phyloP scores from a whole-genome alignment of 2,329 filamentous ascomycete genomes.

The Aurifilum marmelostoma region DNA sequence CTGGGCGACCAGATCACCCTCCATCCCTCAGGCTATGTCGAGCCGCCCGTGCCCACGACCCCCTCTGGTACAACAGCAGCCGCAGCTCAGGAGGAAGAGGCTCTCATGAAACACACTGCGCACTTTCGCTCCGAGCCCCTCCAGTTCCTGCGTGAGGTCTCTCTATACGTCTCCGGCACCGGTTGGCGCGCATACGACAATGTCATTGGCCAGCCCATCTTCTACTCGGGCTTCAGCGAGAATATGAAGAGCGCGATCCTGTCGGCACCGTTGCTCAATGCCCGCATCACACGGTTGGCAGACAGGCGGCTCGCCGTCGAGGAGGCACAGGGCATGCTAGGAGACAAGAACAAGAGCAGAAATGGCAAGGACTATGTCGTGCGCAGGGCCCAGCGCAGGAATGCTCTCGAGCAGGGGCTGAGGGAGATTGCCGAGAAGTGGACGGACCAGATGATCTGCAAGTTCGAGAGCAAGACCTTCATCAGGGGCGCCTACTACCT shows the following conservation, averaged over 20 bases:
- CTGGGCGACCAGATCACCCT: conserved; percentile 74
- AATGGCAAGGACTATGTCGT: conserved; percentile 47
- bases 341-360: conserved; percentile 51
- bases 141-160: conserved; percentile 89
- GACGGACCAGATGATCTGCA: conserved; percentile 97
- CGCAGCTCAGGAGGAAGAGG: conserved; percentile 61
- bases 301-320: conserved; percentile 75
- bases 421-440: conserved; percentile 82
- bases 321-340: conserved; percentile 71
- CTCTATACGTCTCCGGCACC: conserved; percentile 86
- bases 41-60: conserved; percentile 46
- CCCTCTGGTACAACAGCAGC: conserved; percentile 2
- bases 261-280: conserved; percentile 72
- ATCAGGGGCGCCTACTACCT: conserved; percentile 93
- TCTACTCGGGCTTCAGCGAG: conserved; percentile 89
- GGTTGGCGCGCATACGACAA: conserved; percentile 96
- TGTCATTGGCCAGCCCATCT: conserved; percentile 88
- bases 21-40: conserved; percentile 71
- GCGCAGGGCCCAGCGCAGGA: conserved; percentile 58
- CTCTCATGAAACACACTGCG: conserved; percentile 80
- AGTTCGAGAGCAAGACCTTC: conserved; percentile 93
- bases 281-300: conserved; percentile 76
- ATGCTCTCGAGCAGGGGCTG: conserved; percentile 72
- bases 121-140: conserved; percentile 76
- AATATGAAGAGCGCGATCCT: conserved; percentile 83